phyloP scores from a whole-genome alignment of 371 early-diverging fungal species.

The Mortierella sp. region DNA sequence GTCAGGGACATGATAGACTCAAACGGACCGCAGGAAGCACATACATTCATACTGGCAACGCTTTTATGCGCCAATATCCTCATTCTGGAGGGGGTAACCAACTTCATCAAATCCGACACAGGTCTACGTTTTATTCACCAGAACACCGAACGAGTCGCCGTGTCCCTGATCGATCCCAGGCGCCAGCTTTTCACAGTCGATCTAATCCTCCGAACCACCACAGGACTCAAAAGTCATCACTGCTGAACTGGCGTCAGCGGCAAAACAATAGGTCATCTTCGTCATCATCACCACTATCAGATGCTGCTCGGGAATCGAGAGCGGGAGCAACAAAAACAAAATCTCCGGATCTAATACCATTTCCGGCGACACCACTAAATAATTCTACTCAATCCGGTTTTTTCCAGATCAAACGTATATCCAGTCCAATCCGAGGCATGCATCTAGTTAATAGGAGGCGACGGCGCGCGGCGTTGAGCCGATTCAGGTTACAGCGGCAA shows the following conservation, averaged over 20 bases:
- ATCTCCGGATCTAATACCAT: neutral
- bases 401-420: neutral
- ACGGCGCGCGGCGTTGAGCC: conserved; percentile 17
- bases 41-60: neutral
- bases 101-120: conserved; percentile 3
- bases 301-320: neutral
- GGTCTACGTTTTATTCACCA: conserved; percentile 4
- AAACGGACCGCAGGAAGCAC: neutral
- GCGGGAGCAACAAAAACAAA: neutral
- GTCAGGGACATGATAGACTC: neutral
- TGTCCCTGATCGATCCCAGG: conserved; percentile 2
- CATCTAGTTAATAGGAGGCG: conserved; percentile 19
- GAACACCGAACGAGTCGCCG: neutral
- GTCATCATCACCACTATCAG: neutral
- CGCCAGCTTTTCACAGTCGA: conserved; percentile 2
- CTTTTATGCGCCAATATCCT: neutral
- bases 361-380: neutral
- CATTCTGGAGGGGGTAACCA: neutral
- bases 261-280: neutral
- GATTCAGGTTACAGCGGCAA: conserved; percentile 15
- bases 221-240: conserved; percentile 9
- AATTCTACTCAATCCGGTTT: neutral
- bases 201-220: conserved; percentile 1
- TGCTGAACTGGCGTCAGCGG: conserved; percentile 10
- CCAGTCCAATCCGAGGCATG: neutral